Evolutionary conservation across 805 yeast species (phyloP), one percentile per base, ranked within the genome.

Genomic region (Sugiyamaella marilandica): DNA sequence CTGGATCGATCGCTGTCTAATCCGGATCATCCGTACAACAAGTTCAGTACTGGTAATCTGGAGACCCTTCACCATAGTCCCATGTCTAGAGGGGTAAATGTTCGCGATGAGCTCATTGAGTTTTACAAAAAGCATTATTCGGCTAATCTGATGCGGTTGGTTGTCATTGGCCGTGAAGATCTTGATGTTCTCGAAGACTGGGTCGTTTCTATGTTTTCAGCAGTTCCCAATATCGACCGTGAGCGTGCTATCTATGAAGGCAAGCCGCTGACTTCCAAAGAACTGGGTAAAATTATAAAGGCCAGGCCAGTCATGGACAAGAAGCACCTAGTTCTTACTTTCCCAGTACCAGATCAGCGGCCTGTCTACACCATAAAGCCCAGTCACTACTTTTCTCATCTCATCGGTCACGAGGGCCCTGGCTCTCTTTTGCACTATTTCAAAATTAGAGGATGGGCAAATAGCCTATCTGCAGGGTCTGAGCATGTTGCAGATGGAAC

Each of bases 371-470:
- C 78, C 50, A 76, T 78, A 21, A 81, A 81, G 59, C 95, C 97
- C 0, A 76, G 80, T 5, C 80, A 77, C 52, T 86, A 89, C 68
- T 78, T 73, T 59, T 80, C 91, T 18, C 97, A 94, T 67, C 73
- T 94, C 50, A 71, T 92, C 46, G 98, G 98, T 39, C 98, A 92
- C 68, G 99, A 92, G 71, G 87, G 94, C 46, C 76, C 83, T 47
- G 98, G 98, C 1, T 89, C 97, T 1, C 67, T 92, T 16, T 74
- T 89, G 34, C 79, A 83, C 52, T 77, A 75, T 58, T 77, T 92
- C 59, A 92, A 89, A 69, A 65, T 71, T 33, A 72, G 78, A 57
- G 86, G 91, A 11, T 87, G 91, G 89, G 96, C 92, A 5, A 85
- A 80, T 59, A 84, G 80, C 14, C 74, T 92, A 49, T 80, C 89